These are phyloP conservation scores for Suillus ampliporus DNA, from an alignment of 768 basidiomycete genomes.

Conservation along the genomic window DNA sequence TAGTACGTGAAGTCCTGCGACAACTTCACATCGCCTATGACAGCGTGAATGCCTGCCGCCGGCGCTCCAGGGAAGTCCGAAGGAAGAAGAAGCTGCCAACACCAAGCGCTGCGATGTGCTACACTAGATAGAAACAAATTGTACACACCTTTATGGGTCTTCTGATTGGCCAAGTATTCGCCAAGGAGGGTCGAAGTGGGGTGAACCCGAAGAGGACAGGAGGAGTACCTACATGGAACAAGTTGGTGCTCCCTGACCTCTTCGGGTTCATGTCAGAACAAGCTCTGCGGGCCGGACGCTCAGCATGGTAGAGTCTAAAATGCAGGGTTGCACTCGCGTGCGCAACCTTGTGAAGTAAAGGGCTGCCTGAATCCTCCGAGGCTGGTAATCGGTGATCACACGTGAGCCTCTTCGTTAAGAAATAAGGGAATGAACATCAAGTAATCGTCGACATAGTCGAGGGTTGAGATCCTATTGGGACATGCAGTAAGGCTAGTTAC, in stretches of 20 bases:
- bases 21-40: background rate
- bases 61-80: background rate
- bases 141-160: background rate
- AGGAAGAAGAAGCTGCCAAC: background rate
- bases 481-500: background rate
- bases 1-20: background rate
- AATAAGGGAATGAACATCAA: background rate
- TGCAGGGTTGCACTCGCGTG: background rate
- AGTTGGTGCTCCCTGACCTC: no score
- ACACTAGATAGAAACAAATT: background rate
- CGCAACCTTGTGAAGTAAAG: background rate
- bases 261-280: background rate
- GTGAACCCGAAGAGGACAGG: background rate
- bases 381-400: background rate
- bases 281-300: background rate
- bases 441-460: background rate
- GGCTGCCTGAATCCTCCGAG: background rate
- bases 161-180: background rate
- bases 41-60: background rate
- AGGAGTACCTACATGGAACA: background rate
- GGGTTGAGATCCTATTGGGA: background rate
- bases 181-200: background rate
- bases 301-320: background rate
- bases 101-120: background rate
- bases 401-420: background rate